Evolutionary conservation across 345 rosid species (phyloP).

Genomic region (Euphorbia peplus): DNA sequence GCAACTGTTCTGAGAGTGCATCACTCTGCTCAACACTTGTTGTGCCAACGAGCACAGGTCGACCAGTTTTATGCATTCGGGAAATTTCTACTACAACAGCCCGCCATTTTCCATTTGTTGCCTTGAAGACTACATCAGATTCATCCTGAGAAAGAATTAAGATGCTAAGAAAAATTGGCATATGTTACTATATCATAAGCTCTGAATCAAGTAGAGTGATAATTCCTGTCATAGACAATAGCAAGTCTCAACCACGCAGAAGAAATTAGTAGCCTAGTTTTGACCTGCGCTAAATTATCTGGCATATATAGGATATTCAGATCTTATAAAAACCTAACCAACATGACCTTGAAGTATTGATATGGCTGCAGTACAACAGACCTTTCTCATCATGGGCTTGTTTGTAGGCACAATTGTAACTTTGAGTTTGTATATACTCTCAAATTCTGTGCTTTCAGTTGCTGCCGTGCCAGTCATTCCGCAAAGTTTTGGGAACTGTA

Average conservation of each 20-base stretch:
- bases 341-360: conserved; percentile 7
- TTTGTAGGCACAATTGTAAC: conserved; percentile 95
- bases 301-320: background rate
- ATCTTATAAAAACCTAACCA: conserved; percentile 12
- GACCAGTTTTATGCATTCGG: conserved; percentile 89
- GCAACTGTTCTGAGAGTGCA: conserved; percentile 71
- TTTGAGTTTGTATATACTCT: conserved; percentile 96
- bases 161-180: conserved; percentile 5
- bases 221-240: background rate
- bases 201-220: background rate
- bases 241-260: background rate
- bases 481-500: conserved; percentile 93
- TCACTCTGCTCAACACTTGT: conserved; percentile 99
- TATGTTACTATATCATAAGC: background rate
- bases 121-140: conserved; percentile 95
- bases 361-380: conserved; percentile 25
- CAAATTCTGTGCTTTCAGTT: conserved; percentile 94
- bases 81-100: conserved; percentile 96
- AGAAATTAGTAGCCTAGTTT: background rate
- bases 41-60: conserved; percentile 95
- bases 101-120: conserved; percentile 83
- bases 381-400: conserved; percentile 97
- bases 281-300: background rate
- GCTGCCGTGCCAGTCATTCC: conserved; percentile 99
- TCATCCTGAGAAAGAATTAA: conserved; percentile 66